Conservation (phyloP, 352 stramenopile species). For the Pythium graminicola region DNA sequence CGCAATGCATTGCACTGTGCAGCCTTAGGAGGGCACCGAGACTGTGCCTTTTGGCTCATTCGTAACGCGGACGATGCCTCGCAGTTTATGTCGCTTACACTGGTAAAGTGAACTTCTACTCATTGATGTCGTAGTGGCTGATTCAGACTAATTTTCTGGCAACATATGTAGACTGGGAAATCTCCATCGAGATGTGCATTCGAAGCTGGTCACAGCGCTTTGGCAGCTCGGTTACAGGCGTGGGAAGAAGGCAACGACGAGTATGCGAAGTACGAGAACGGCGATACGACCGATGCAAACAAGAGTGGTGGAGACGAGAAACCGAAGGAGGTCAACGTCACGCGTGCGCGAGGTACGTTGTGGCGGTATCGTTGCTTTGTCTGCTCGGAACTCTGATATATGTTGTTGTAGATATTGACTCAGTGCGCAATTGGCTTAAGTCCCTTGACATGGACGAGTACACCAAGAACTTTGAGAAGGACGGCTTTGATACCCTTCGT, state of each 20-base stretch:
- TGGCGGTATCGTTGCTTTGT: not conserved
- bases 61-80: slow-evolving; percentile 58
- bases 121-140: not conserved
- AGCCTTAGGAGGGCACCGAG: slow-evolving; percentile 71
- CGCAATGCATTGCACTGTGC: slow-evolving; percentile 79
- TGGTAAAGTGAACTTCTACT: slow-evolving; percentile 28
- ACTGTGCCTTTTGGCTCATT: slow-evolving; percentile 80
- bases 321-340: slow-evolving; percentile 18
- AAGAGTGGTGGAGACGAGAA: slow-evolving; percentile 35
- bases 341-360: slow-evolving; percentile 43
- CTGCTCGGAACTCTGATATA: not conserved
- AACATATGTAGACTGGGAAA: slow-evolving; percentile 74
- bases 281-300: slow-evolving; percentile 24
- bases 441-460: slow-evolving; percentile 86
- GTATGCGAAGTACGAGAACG: slow-evolving; percentile 63
- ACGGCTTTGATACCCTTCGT: slow-evolving; percentile 82
- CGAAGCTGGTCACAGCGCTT: slow-evolving; percentile 71
- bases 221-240: slow-evolving; percentile 65
- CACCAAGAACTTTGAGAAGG: slow-evolving; percentile 81
- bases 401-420: slow-evolving; percentile 54
- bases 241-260: slow-evolving; percentile 88
- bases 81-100: slow-evolving; percentile 62
- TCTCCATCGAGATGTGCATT: slow-evolving; percentile 83
- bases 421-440: slow-evolving; percentile 80
- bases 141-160: not conserved